Conservation (phyloP, 2,329 filamentous ascomycete genomes). For the Penicillium digitatum region DNA sequence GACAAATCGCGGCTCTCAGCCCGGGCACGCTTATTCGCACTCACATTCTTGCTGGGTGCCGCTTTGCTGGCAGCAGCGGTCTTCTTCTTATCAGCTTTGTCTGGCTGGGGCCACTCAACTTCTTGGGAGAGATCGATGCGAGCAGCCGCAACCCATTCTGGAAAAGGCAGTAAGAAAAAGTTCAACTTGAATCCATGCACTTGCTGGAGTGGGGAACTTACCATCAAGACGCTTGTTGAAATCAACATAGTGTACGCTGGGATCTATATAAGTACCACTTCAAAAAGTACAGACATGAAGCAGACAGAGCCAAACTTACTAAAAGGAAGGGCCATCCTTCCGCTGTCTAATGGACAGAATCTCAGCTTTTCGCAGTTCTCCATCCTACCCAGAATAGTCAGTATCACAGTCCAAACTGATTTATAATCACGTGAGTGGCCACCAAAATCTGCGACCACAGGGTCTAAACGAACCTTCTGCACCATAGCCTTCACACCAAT, state of each 20-base stretch:
- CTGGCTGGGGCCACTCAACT: slow-evolving; percentile 92
- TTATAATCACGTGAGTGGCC: slow-evolving; percentile 31
- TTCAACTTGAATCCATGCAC: neutral
- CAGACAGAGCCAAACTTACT: slow-evolving; percentile 44
- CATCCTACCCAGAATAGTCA: slow-evolving; percentile 53
- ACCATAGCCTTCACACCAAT: slow-evolving; percentile 65
- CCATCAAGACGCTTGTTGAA: slow-evolving; percentile 83
- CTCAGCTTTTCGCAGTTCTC: slow-evolving; percentile 83
- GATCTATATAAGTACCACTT: slow-evolving; percentile 16
- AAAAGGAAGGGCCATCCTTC: slow-evolving; percentile 83
- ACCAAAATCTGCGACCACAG: slow-evolving; percentile 17
- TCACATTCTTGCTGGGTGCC: slow-evolving; percentile 54
- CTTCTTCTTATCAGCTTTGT: slow-evolving; percentile 84
- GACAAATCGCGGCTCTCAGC: slow-evolving; percentile 53
- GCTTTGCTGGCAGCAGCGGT: slow-evolving; percentile 54
- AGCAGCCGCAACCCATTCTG: slow-evolving; percentile 81
- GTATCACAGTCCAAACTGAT: neutral
- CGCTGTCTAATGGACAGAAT: slow-evolving; percentile 91
- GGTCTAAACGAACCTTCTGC: slow-evolving; percentile 57
- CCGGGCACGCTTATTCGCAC: slow-evolving; percentile 48
- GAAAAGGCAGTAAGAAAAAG: slow-evolving; percentile 40
- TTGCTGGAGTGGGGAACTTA: slow-evolving; percentile 22
- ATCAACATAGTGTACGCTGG: slow-evolving; percentile 85
- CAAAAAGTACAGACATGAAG: neutral
- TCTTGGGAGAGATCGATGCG: slow-evolving; percentile 84